phyloP scores from a whole-genome alignment of 176 grass and related monocot genomes.

The Musa schizocarpa region DNA sequence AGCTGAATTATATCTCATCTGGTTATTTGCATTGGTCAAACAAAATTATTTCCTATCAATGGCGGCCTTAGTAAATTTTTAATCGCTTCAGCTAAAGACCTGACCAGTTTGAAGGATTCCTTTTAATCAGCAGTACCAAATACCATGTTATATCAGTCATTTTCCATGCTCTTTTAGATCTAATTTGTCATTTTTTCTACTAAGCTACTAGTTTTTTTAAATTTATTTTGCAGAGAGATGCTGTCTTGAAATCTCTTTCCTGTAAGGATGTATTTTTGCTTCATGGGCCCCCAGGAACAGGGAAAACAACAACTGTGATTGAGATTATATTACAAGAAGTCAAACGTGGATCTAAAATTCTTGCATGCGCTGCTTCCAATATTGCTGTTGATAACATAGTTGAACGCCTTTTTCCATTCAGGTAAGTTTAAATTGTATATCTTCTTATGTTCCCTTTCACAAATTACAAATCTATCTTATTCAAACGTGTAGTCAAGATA shows the following conservation, averaged over 20 bases:
- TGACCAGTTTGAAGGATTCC: too few species aligned
- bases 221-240: slow-evolving; percentile 52
- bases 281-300: slow-evolving; percentile 96
- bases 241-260: slow-evolving; percentile 71
- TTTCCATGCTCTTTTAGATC: not conserved
- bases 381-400: slow-evolving; percentile 98
- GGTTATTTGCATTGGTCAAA: too few species aligned
- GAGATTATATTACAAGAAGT: slow-evolving; percentile 97
- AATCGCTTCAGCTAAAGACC: too few species aligned
- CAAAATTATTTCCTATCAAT: too few species aligned
- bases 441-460: not conserved
- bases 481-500: not conserved
- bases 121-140: too few species aligned
- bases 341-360: slow-evolving; percentile 87
- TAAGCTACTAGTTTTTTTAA: slow-evolving; percentile 7
- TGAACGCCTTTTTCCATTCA: slow-evolving; percentile 82
- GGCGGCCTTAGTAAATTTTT: too few species aligned
- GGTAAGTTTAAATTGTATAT: slow-evolving; percentile 23
- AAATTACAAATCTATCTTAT: not conserved
- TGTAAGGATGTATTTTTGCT: slow-evolving; percentile 95
- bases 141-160: too few species aligned
- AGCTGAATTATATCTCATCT: too few species aligned
- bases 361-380: slow-evolving; percentile 99
- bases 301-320: slow-evolving; percentile 93
- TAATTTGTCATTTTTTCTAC: not conserved